Evolutionary conservation across 331 rosid genomes (phyloP).

Genomic region (Pyrus hybrid): DNA sequence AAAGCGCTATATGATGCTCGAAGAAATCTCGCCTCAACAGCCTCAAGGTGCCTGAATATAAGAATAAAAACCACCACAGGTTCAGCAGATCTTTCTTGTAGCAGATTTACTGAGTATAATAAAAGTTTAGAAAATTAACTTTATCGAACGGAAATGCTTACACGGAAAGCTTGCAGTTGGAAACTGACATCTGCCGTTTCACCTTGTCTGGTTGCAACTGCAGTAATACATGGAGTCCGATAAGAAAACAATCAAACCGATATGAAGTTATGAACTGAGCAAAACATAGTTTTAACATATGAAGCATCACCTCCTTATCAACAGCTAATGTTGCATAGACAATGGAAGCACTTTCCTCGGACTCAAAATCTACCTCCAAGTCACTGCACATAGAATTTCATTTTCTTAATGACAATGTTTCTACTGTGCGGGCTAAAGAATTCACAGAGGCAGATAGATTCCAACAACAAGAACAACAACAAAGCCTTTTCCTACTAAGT

Average conservation of each 20-base stretch:
- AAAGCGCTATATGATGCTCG: conserved; percentile 84
- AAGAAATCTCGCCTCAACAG: conserved; percentile 84
- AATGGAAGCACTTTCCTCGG: conserved; percentile 58
- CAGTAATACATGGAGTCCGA: conserved; percentile 20
- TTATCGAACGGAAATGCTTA: conserved; percentile 24
- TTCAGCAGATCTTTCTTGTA: neutral
- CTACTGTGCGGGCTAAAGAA: neutral
- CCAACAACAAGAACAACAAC: too few species aligned
- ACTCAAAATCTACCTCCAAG: conserved; percentile 65
- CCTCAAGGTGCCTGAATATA: conserved; percentile 65
- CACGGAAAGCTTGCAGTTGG: conserved; percentile 72
- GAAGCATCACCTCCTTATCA: conserved; percentile 67
- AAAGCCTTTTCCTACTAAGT: too few species aligned
- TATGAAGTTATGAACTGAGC: neutral
- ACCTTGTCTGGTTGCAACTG: conserved; percentile 96
- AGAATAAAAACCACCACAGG: neutral
- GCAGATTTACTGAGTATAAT: neutral
- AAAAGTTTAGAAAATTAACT: neutral
- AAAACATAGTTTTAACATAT: neutral
- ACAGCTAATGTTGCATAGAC: conserved; percentile 59
- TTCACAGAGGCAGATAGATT: neutral
- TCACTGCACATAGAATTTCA: conserved; percentile 38
- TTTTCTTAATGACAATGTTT: neutral
- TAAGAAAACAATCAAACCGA: conserved; percentile 5
- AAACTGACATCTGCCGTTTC: conserved; percentile 53